Evolutionary conservation across 441 rosid species (phyloP), one percentile per base, ranked within the genome.

Genomic region (Metrosideros polymorpha): DNA sequence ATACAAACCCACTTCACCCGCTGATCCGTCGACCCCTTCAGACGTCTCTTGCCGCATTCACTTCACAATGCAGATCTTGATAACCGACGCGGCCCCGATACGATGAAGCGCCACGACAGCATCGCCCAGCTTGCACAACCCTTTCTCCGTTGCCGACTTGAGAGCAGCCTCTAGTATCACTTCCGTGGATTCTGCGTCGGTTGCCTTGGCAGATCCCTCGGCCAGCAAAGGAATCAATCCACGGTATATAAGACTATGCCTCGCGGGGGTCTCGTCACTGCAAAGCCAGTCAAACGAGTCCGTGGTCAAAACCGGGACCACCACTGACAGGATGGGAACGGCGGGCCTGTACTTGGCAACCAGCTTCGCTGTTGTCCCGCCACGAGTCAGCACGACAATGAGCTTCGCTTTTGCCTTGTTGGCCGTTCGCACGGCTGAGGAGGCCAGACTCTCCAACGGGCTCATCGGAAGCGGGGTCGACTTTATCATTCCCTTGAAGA

Each of bases 341-440:
- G 98, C 96, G 2, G 99, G 99, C 88, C 99, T 93, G 92, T 96
- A 96, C 91, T 96, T 96, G 89, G 99, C 98, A 24, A 95, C 98
- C 89, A 97, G 89, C 90, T 94, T 96, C 42, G 98, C 99, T 2
- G 99, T 97, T 0, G 96, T 90, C 47, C 99, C 99, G 50, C 98
- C 99, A 10, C 99, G 98, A 1, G 98, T 97, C 90, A 97, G 88
- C 25, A 96, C 97, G 43, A 96, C 95, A 54, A 97, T 97, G 79
- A 97, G 98, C 88, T 94, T 97, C 6, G 99, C 98, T 86, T 13
- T 93, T 22, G 98, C 96, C 89, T 95, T 95, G 93, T 97, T 97
- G 18, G 99, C 98, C 45, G 98, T 94, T 84, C 98, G 90, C 32
- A 97, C 99, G 75, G 99, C 99, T 1, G 98, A 95, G 42, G 98